Base-by-base conservation (phyloP, 208 protist species). In the Crithidia expoeki region DNA sequence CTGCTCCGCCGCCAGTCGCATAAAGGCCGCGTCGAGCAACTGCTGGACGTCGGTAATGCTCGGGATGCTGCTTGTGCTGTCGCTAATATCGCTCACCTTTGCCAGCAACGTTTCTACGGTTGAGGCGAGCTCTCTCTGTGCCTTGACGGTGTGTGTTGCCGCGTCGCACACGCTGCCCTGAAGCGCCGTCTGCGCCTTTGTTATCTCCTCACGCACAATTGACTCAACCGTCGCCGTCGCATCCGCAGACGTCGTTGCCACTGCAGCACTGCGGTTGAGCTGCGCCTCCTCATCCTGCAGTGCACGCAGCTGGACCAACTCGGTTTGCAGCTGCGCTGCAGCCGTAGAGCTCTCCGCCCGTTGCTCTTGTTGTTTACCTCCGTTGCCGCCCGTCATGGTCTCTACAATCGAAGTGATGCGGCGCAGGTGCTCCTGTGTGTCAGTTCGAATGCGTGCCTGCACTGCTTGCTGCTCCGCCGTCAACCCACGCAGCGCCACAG, bases 11-110 rank as follows among this genome's bases (percentile, higher is more conserved):
- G 46, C 14, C 14, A 72, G 17, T 9, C 64, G 72, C 38, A 53
- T 25, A 10, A 77, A 14, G 6, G 72, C 72, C 49, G 64, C 50
- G 58, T 75, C 69, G 12, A 75, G 53, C 42, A 76, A 47, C 47
- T 69, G 58, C 51, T 81, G 60, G 11, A 81, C 50, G 36, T 81
- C 76, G 23, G 51, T 58, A 30, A 76, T 32, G 27, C 30, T 49
- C 40, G 68, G 59, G 44, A 72, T 53, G 27, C 38, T 36, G 19
- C 62, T 53, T 21, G 49, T 65, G 40, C n/a, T 63, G 25, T 33
- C 27, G 21, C 36, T 34, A 7, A 75, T 28, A 19, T 72, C 55
- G 10, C 60, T 34, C 68, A 81, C 36, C 28, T 68, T 55, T 3
- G 46, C 30, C 36, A 69, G 21, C 1, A 79, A 33, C 17, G 46